These are phyloP conservation scores for Fulvia fulva DNA, from an alignment of 2,329 filamentous ascomycete genomes.

Conservation along the genomic window DNA sequence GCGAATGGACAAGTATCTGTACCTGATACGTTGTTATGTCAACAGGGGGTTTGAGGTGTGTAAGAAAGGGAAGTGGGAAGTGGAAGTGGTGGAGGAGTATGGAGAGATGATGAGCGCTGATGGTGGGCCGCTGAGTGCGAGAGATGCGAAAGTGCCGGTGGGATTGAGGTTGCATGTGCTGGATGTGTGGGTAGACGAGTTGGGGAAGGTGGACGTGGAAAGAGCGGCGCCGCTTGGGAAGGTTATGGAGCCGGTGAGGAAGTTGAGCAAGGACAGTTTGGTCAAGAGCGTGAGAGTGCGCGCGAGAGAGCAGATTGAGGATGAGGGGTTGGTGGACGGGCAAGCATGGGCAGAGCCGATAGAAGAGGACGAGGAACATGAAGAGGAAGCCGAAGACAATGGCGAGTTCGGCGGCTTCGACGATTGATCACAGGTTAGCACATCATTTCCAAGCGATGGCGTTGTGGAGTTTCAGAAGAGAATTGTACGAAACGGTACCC, in stretches of 20 bases:
- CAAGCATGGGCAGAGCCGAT: slow-evolving; percentile 35
- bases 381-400: slow-evolving; percentile 44
- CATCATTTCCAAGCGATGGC: background rate
- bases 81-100: slow-evolving; percentile 39
- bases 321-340: slow-evolving; percentile 67
- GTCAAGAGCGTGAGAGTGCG: slow-evolving; percentile 69
- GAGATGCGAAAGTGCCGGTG: slow-evolving; percentile 63
- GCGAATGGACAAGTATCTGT: slow-evolving; percentile 84
- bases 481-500: background rate
- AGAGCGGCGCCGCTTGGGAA: slow-evolving; percentile 41
- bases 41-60: slow-evolving; percentile 61
- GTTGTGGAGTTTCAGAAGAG: background rate
- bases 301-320: slow-evolving; percentile 65
- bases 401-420: slow-evolving; percentile 58
- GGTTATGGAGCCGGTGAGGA: slow-evolving; percentile 55
- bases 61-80: slow-evolving; percentile 33
- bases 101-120: slow-evolving; percentile 46
- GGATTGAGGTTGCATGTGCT: slow-evolving; percentile 81
- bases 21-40: slow-evolving; percentile 75
- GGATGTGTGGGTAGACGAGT: slow-evolving; percentile 89
- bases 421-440: slow-evolving; percentile 47
- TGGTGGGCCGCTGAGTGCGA: slow-evolving; percentile 41
- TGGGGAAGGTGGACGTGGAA: slow-evolving; percentile 62
- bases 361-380: slow-evolving; percentile 38
- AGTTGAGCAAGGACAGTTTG: slow-evolving; percentile 53